These are phyloP conservation scores for Gonapodya prolifera DNA, from an alignment of 192 early-diverging fungal species.

Conservation along the genomic window DNA sequence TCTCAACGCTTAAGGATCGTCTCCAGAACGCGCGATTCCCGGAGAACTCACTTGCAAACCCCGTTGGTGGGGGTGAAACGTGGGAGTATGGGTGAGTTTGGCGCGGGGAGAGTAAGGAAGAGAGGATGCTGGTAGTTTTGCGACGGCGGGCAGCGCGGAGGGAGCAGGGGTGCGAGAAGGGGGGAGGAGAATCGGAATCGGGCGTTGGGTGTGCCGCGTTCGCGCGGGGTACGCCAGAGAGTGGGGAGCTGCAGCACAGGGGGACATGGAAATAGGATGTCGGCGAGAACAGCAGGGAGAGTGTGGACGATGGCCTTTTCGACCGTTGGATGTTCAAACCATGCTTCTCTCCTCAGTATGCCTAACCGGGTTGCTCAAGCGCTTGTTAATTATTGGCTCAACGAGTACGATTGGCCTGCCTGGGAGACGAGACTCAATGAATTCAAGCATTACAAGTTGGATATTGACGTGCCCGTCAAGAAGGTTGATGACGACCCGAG, in stretches of 20 bases:
- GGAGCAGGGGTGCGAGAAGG: no score
- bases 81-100: constrained; percentile 2
- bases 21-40: neutral
- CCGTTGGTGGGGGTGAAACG: neutral
- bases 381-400: neutral
- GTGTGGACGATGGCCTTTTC: no score
- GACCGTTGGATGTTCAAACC: neutral
- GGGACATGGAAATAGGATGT: no score
- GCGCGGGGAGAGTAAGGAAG: neutral
- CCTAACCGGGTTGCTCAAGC: neutral
- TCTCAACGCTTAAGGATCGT: neutral
- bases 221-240: neutral
- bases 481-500: neutral
- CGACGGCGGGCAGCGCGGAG: neutral
- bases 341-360: constrained; percentile 7
- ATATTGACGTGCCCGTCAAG: neutral
- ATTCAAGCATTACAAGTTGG: neutral
- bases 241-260: no score
- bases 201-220: neutral
- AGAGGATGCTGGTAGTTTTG: no score
- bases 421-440: neutral
- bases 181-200: no score
- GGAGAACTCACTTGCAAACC: neutral
- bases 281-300: no score
- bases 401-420: neutral